phyloP scores from a whole-genome alignment of 2,329 filamentous ascomycete species.

The Claviceps maximensis region DNA sequence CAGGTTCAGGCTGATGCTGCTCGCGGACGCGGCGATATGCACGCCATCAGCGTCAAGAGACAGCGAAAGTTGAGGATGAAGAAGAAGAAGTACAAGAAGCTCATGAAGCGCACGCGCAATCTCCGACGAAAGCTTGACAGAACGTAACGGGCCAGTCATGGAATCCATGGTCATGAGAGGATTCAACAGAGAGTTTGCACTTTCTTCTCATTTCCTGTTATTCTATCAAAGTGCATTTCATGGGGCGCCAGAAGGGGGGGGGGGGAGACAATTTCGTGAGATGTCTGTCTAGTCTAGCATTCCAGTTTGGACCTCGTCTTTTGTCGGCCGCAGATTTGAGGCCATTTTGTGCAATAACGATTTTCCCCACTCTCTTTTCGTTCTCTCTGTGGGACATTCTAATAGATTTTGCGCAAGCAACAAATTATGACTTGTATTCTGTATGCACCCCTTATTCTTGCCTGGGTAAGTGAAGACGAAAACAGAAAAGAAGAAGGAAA shows the following conservation, averaged over 20 bases:
- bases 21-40: conserved; percentile 45
- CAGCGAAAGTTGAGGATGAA: conserved; percentile 98
- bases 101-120: conserved; percentile 84
- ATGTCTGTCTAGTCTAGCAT: conserved; percentile 20
- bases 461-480: too few species aligned
- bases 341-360: conserved; percentile 1
- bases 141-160: conserved; percentile 26
- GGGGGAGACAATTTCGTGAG: conserved; percentile 10
- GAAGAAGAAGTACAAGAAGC: conserved; percentile 99
- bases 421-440: background rate
- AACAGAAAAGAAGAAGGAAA: background rate
- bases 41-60: conserved; percentile 79
- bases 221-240: conserved; percentile 10
- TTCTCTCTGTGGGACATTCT: too few species aligned
- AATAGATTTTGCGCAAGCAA: background rate
- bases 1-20: conserved; percentile 46
- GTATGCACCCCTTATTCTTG: too few species aligned
- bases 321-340: conserved; percentile 11
- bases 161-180: conserved; percentile 9
- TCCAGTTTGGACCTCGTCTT: conserved; percentile 12
- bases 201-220: background rate
- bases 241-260: too few species aligned
- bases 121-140: conserved; percentile 73
- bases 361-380: background rate
- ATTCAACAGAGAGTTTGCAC: background rate